A percentile compares a stretch with the other conserved stretches of the same genome.
These are phyloP conservation scores for Brassica cretica DNA, from an alignment of 345 rosid genomes.

Conservation along the genomic window DNA sequence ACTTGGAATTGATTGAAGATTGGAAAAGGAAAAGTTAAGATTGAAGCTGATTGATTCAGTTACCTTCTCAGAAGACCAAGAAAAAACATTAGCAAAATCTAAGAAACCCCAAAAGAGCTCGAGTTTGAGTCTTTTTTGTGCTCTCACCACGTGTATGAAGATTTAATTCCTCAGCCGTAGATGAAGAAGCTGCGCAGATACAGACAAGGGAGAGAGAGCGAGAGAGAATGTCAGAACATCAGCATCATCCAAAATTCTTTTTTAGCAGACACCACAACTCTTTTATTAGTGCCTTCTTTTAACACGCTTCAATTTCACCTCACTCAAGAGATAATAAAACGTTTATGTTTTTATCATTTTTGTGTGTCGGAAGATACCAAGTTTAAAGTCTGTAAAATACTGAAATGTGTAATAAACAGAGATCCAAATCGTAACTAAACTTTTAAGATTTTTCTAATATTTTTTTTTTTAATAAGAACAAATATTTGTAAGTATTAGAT, in stretches of 20 bases:
- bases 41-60: conserved; percentile 14
- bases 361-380: not conserved
- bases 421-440: not conserved
- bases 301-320: conserved; percentile 25
- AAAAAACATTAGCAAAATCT: conserved; percentile 11
- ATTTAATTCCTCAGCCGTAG: not conserved
- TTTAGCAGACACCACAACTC: conserved; percentile 14
- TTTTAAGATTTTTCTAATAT: not conserved
- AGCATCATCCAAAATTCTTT: conserved; percentile 22
- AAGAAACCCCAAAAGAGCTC: not conserved
- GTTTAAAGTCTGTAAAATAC: not conserved
- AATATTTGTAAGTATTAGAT: not conserved
- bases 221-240: conserved; percentile 23
- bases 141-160: conserved; percentile 19
- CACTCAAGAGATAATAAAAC: not conserved
- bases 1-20: conserved; percentile 15
- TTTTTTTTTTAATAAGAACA: no score
- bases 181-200: conserved; percentile 20
- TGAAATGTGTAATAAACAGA: not conserved
- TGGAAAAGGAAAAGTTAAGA: not conserved
- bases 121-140: conserved; percentile 12
- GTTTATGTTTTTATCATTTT: not conserved
- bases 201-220: not conserved
- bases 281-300: conserved; percentile 19
- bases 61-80: conserved; percentile 6